Percentiles rank a stretch among this genome's conserved stretches.
phyloP scores from a whole-genome alignment of 2,329 filamentous ascomycete species.

The Sordariomycetes sp. region DNA sequence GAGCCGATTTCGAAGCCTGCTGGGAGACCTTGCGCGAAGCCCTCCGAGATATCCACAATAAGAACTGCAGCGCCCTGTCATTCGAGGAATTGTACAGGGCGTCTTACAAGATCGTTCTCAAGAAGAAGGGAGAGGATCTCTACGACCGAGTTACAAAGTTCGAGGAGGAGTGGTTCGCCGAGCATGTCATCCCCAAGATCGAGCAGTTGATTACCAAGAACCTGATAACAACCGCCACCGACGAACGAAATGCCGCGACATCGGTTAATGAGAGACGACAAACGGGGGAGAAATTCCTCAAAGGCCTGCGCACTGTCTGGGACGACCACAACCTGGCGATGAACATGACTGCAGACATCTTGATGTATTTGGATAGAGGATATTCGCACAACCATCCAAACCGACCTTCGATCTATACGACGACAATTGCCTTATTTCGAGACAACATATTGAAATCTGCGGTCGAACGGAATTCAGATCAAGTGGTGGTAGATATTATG shows the following conservation, averaged over 20 bases:
- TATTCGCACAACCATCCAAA: slow-evolving; percentile 59
- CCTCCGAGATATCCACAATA: slow-evolving; percentile 80
- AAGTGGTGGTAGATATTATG: slow-evolving; percentile 62
- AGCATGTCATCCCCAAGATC: slow-evolving; percentile 64
- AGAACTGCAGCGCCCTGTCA: slow-evolving; percentile 80
- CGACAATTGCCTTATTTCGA: slow-evolving; percentile 80
- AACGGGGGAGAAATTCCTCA: slow-evolving; percentile 76
- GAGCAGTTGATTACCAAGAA: slow-evolving; percentile 61
- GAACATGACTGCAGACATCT: slow-evolving; percentile 92
- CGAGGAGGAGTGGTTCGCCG: slow-evolving; percentile 71
- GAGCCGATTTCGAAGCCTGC: slow-evolving; percentile 73
- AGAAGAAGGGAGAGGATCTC: slow-evolving; percentile 73
- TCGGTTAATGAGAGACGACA: slow-evolving; percentile 72
- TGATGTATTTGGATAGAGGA: slow-evolving; percentile 95
- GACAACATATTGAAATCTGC: slow-evolving; percentile 68
- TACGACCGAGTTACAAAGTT: slow-evolving; percentile 75
- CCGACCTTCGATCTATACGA: slow-evolving; percentile 70
- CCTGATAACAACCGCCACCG: slow-evolving; percentile 51
- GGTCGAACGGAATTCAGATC: slow-evolving; percentile 32
- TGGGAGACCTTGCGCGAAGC: slow-evolving; percentile 73
- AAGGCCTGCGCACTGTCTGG: slow-evolving; percentile 69
- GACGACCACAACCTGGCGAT: slow-evolving; percentile 85
- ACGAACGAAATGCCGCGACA: slow-evolving; percentile 38
- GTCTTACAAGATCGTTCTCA: slow-evolving; percentile 87
- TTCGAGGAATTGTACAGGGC: slow-evolving; percentile 94